phyloP scores from a whole-genome alignment of 768 basidiomycete species.

The Polyporus arcularius region DNA sequence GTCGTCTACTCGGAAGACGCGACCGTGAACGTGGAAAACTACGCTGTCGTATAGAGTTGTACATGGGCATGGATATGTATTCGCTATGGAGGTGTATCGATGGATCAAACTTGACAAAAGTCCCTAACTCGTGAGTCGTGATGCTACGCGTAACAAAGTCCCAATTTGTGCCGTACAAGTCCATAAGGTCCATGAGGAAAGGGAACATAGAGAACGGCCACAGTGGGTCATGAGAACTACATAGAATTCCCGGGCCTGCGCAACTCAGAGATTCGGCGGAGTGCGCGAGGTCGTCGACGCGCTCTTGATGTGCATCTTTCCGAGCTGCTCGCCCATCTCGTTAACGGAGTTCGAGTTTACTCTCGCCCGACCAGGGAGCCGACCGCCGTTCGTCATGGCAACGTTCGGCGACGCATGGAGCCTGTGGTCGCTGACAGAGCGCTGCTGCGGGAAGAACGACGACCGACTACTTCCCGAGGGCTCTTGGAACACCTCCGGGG shows the following conservation, averaged over 20 bases:
- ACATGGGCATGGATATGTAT: constrained; percentile 16
- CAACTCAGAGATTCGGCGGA: not conserved
- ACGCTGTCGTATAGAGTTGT: constrained; percentile 18
- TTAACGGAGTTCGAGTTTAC: constrained; percentile 17
- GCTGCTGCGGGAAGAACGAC: constrained; percentile 15
- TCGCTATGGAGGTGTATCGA: constrained; percentile 15
- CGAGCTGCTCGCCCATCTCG: constrained; percentile 17
- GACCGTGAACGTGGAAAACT: constrained; percentile 50
- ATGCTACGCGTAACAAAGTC: constrained; percentile 13
- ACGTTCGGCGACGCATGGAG: not conserved
- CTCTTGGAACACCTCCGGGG: constrained; percentile 6
- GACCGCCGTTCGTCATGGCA: not conserved
- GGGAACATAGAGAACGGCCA: not conserved
- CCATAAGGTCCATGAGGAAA: not conserved
- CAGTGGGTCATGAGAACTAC: too few relatives aligned
- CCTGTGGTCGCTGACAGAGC: constrained; percentile 11
- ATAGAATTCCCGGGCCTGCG: too few relatives aligned
- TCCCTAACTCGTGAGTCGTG: not conserved
- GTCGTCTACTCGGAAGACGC: constrained; percentile 56
- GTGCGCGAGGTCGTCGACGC: not conserved
- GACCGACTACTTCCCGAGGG: constrained; percentile 1
- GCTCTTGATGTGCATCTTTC: constrained; percentile 8
- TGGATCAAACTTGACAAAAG: not conserved
- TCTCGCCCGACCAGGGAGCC: constrained; percentile 13
- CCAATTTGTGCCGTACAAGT: constrained; percentile 8